Percentiles rank a stretch among this genome's conserved stretches.
These are phyloP conservation scores for Schizochytrium sp. DNA, from an alignment of 108 stramenopile genomes.

Conservation along the genomic window DNA sequence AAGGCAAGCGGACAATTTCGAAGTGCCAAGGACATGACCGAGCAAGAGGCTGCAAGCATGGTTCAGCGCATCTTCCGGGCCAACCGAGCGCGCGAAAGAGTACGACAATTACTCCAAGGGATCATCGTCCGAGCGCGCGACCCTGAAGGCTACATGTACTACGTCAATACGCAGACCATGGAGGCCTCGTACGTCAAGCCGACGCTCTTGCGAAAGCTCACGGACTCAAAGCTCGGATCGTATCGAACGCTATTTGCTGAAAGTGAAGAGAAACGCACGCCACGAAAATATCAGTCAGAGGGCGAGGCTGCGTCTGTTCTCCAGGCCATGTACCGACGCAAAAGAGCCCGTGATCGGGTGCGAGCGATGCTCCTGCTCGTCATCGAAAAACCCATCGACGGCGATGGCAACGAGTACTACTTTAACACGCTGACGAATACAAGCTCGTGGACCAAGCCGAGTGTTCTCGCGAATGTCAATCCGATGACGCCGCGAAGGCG, in stretches of 20 bases:
- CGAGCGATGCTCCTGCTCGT: background rate
- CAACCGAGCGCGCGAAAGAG: background rate
- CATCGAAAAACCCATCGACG: background rate
- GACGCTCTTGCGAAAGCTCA: background rate
- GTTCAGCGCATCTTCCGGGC: background rate
- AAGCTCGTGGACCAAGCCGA: background rate
- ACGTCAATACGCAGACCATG: background rate
- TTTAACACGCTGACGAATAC: background rate
- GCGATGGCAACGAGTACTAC: background rate
- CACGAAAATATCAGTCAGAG: background rate
- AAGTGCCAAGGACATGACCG: background rate
- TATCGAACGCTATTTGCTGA: background rate
- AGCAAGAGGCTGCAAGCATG: background rate
- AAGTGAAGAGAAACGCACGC: background rate
- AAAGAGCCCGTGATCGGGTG: background rate
- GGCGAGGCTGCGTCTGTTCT: background rate
- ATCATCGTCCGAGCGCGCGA: background rate
- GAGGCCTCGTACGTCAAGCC: background rate
- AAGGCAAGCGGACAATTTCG: background rate
- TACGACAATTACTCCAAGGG: background rate
- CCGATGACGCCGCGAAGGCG: background rate
- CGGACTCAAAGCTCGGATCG: background rate
- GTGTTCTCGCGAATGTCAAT: background rate
- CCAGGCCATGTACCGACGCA: conserved; percentile 8
- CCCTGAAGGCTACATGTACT: background rate